Conservation (phyloP, 2,329 filamentous ascomycete species). For the Colletotrichum orbiculare region DNA sequence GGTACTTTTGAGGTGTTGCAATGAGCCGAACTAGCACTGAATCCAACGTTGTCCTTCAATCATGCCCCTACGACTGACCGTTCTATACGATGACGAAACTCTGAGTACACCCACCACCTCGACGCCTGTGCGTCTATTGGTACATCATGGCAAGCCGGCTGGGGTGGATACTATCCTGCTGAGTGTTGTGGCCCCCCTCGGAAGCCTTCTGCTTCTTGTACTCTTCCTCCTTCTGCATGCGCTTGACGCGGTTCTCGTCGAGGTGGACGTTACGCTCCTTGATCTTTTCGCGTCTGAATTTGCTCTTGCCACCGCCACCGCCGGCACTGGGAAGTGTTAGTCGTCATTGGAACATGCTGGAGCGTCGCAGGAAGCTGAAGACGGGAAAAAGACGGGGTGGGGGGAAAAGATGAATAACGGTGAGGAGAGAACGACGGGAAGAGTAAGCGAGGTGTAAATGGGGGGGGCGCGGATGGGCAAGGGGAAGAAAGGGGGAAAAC, state of each 20-base stretch:
- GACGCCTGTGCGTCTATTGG: conserved; percentile 6
- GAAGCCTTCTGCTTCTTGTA: conserved; percentile 49
- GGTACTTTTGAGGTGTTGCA: conserved; percentile 14
- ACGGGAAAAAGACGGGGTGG: too few species aligned
- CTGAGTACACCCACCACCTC: too few species aligned
- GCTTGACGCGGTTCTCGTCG: conserved; percentile 69
- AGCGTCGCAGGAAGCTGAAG: too few species aligned
- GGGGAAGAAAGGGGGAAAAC: conserved; percentile 45
- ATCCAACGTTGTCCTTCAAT: neutral
- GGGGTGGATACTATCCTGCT: conserved; percentile 59
- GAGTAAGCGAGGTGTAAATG: neutral
- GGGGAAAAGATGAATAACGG: too few species aligned
- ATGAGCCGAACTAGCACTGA: neutral
- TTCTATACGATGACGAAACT: neutral
- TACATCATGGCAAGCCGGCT: conserved; percentile 55
- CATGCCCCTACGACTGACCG: neutral
- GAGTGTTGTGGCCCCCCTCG: conserved; percentile 40
- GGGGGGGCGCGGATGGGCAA: too few species aligned
- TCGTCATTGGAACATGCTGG: too few species aligned
- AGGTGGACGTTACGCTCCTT: conserved; percentile 87
- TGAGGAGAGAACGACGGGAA: too few species aligned
- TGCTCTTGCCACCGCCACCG: conserved; percentile 85
- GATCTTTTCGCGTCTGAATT: conserved; percentile 80
- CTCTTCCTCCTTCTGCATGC: conserved; percentile 57
- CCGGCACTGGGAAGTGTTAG: conserved; percentile 69